These are phyloP conservation scores for Polygonum maritimum DNA, from an alignment of 148 eudicot genomes.

Conservation along the genomic window DNA sequence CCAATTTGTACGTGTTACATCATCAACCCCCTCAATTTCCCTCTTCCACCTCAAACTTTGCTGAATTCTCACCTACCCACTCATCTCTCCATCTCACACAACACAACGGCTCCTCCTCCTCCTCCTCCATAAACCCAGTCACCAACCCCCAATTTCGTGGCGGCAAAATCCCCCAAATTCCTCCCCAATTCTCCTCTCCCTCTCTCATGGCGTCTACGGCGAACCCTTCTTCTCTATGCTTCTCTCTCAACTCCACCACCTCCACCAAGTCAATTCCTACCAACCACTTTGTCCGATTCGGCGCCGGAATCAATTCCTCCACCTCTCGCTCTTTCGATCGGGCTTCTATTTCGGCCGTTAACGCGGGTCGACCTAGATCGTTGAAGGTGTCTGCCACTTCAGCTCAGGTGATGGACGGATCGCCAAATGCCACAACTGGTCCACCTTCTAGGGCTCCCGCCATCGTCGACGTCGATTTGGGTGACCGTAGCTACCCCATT, in stretches of 20 bases:
- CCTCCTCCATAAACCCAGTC: background rate
- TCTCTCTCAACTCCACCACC: conserved; percentile 23
- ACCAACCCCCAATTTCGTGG: conserved; percentile 2
- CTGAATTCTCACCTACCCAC: background rate
- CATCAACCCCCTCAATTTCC: background rate
- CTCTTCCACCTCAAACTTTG: background rate
- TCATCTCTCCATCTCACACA: background rate
- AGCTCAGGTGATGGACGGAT: conserved; percentile 38
- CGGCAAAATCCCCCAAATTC: background rate
- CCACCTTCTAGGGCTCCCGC: conserved; percentile 30
- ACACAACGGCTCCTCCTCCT: conserved; percentile 6
- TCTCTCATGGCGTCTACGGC: conserved; percentile 24
- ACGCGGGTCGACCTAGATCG: conserved; percentile 12
- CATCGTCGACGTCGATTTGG: conserved; percentile 73
- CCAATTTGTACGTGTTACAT: background rate
- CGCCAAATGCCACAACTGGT: conserved; percentile 17
- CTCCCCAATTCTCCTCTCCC: background rate
- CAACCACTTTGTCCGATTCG: conserved; percentile 8
- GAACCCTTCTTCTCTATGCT: conserved; percentile 21
- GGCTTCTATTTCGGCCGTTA: background rate
- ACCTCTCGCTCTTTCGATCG: conserved; percentile 7
- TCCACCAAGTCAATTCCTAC: conserved; percentile 20
- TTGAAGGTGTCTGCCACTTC: conserved; percentile 35
- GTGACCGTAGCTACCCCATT: conserved; percentile 89
- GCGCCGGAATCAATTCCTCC: background rate